Evolutionary conservation across 768 basidiomycete genomes (phyloP).

Genomic region (Pisolithus albus): DNA sequence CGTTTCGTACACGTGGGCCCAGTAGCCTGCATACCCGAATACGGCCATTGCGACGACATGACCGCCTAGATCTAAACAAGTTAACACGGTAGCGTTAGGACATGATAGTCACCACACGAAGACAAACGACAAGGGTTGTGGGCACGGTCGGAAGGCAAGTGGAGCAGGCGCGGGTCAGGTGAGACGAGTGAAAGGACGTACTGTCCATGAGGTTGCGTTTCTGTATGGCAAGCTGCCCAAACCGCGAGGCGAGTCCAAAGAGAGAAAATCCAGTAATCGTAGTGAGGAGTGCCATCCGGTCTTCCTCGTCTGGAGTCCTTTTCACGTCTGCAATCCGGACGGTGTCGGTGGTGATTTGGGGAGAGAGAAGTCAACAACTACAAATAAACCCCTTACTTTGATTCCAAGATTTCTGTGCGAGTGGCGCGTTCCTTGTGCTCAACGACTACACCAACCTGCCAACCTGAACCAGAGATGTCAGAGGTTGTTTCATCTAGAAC

Average conservation of each 20-base stretch:
- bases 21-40: slow-evolving; percentile 73
- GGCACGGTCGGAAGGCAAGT: neutral
- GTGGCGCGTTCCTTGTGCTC: neutral
- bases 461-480: slow-evolving; percentile 10
- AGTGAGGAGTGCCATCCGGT: slow-evolving; percentile 54
- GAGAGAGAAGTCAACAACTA: slow-evolving; percentile 13
- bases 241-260: slow-evolving; percentile 76
- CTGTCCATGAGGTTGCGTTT: slow-evolving; percentile 73
- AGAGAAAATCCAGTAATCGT: slow-evolving; percentile 72
- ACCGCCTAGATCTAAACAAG: slow-evolving; percentile 55
- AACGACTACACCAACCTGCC: too few species aligned
- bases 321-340: neutral
- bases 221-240: slow-evolving; percentile 85
- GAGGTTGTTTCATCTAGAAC: neutral
- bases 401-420: neutral
- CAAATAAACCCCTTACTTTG: slow-evolving; percentile 16
- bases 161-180: neutral
- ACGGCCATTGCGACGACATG: slow-evolving; percentile 62
- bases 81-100: neutral
- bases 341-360: slow-evolving; percentile 1
- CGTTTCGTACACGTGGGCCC: slow-evolving; percentile 60
- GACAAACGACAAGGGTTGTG: neutral
- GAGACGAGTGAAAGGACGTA: slow-evolving; percentile 37
- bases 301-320: neutral
- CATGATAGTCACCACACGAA: neutral